Evolutionary conservation across 2,329 filamentous ascomycete genomes (phyloP).

Genomic region (Diaporthe eres): DNA sequence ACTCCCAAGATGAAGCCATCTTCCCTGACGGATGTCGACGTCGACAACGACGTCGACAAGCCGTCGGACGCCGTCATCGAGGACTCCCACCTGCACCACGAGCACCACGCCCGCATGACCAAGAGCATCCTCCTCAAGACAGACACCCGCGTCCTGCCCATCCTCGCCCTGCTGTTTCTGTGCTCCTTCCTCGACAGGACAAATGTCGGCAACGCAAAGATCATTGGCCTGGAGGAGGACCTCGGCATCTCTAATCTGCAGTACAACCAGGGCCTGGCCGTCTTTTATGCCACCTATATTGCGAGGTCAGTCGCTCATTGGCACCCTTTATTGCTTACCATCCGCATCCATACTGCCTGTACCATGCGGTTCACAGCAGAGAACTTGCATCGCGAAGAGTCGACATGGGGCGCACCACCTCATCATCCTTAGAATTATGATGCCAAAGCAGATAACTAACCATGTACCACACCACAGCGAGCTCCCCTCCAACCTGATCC

Average conservation of each 20-base stretch:
- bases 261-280: constrained; percentile 74
- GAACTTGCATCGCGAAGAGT: accelerated
- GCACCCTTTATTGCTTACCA: too few relatives aligned
- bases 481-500: constrained; percentile 73
- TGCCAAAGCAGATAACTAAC: background rate
- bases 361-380: background rate
- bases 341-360: background rate
- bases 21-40: constrained; percentile 19
- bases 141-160: constrained; percentile 68
- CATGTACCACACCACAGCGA: constrained; percentile 58
- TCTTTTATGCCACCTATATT: constrained; percentile 77
- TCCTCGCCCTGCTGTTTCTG: constrained; percentile 75
- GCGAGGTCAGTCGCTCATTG: constrained; percentile 58
- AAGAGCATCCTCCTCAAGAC: constrained; percentile 49
- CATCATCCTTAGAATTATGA: background rate
- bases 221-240: constrained; percentile 72
- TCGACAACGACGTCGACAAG: constrained; percentile 41
- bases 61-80: constrained; percentile 44
- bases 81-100: constrained; percentile 38
- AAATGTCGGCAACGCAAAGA: constrained; percentile 80
- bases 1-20: constrained; percentile 26
- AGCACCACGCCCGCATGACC: constrained; percentile 43
- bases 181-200: constrained; percentile 77
- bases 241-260: constrained; percentile 71
- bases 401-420: background rate